These are phyloP conservation scores for Chrysosporium keratinophilum DNA, from an alignment of 2,329 filamentous ascomycete species.

Conservation along the genomic window DNA sequence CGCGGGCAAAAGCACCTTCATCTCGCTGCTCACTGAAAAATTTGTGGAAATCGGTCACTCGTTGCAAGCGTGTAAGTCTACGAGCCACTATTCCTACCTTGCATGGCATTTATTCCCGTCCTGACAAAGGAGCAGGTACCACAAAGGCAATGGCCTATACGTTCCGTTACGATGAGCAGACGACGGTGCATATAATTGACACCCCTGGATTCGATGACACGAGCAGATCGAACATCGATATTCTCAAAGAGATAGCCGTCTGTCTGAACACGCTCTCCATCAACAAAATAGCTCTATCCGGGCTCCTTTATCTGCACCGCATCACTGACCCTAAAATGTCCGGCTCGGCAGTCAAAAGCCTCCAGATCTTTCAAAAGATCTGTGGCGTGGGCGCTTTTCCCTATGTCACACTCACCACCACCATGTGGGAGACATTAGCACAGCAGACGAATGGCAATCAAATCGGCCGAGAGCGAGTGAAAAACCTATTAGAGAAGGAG, in stretches of 20 bases:
- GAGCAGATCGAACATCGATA: slow-evolving; percentile 3
- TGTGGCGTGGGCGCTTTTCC: slow-evolving; percentile 3
- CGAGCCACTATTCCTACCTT: neutral
- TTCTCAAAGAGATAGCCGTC: slow-evolving; percentile 12
- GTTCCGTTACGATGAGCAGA: neutral
- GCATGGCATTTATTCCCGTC: neutral
- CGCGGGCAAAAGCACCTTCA: slow-evolving; percentile 15
- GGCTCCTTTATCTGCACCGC: slow-evolving; percentile 16
- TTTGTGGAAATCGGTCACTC: slow-evolving; percentile 9
- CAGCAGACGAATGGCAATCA: neutral
- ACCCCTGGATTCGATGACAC: slow-evolving; percentile 18
- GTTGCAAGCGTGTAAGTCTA: neutral
- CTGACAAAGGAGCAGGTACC: neutral
- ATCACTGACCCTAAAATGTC: slow-evolving; percentile 9
- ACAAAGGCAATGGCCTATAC: neutral
- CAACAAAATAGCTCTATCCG: slow-evolving; percentile 8
- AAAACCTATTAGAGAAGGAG: no score
- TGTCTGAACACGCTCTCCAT: slow-evolving; percentile 7
- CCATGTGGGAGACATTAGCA: slow-evolving; percentile 10
- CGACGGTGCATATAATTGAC: slow-evolving; percentile 13
- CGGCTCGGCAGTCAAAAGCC: slow-evolving; percentile 11
- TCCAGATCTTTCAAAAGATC: slow-evolving; percentile 14
- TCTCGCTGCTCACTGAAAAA: slow-evolving; percentile 6
- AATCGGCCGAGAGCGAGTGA: no score
- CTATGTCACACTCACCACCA: slow-evolving; percentile 12